Conservation (phyloP, 2,329 filamentous ascomycete genomes). For the Exophiala oligosperma region DNA sequence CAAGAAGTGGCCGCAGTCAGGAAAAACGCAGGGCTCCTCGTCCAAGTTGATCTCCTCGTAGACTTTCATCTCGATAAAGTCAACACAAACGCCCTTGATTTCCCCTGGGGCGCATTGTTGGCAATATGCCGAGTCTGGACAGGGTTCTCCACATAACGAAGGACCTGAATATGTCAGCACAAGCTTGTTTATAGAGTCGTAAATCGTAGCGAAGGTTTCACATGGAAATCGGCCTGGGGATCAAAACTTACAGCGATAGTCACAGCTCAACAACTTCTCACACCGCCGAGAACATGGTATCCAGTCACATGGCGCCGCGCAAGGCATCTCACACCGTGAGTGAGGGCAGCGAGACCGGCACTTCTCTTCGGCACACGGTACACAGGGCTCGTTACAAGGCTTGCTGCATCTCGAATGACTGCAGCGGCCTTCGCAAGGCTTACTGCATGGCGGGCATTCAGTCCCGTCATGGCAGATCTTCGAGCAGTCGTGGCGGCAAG, state of each 20-base stretch:
- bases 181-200: too few species aligned
- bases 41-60: slow-evolving; percentile 62
- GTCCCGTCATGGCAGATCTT: slow-evolving; percentile 51
- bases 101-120: slow-evolving; percentile 46
- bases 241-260: slow-evolving; percentile 66
- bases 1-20: slow-evolving; percentile 63
- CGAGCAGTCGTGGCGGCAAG: slow-evolving; percentile 59
- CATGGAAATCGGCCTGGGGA: too few species aligned
- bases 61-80: slow-evolving; percentile 54
- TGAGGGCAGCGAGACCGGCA: slow-evolving; percentile 61
- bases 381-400: slow-evolving; percentile 40
- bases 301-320: slow-evolving; percentile 67
- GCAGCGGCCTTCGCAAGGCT: slow-evolving; percentile 12
- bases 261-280: slow-evolving; percentile 52
- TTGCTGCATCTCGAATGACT: slow-evolving; percentile 2
- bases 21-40: slow-evolving; percentile 62
- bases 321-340: slow-evolving; percentile 54
- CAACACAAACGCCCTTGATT: slow-evolving; percentile 52
- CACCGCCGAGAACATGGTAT: slow-evolving; percentile 66
- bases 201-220: too few species aligned
- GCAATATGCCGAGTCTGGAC: slow-evolving; percentile 55
- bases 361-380: slow-evolving; percentile 52
- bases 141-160: slow-evolving; percentile 64
- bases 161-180: too few species aligned
- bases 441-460: slow-evolving; percentile 32